These are phyloP conservation scores for Colletotrichum coccodes DNA, from an alignment of 2,329 filamentous ascomycete genomes.

Conservation along the genomic window DNA sequence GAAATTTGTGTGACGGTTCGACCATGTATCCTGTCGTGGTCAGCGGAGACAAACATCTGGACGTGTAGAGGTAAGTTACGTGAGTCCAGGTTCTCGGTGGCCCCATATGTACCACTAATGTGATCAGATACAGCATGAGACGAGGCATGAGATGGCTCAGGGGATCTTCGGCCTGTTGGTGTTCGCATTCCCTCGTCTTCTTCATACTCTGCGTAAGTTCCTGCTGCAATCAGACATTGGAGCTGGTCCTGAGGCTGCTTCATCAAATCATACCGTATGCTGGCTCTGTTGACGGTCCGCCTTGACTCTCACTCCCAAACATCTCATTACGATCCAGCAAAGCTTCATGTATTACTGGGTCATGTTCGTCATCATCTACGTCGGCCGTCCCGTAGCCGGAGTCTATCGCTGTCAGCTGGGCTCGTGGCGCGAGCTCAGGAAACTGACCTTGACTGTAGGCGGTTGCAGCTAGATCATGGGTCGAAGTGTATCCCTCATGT, in stretches of 20 bases:
- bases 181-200: conserved; percentile 40
- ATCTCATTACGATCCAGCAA: neutral
- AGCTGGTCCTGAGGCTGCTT: neutral
- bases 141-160: neutral
- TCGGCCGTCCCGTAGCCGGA: neutral
- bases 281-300: conserved; percentile 19
- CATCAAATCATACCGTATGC: conserved; percentile 20
- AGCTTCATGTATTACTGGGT: neutral
- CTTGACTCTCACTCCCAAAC: neutral
- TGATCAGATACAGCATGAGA: neutral
- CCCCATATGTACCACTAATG: conserved; percentile 22
- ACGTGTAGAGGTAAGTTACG: conserved; percentile 41
- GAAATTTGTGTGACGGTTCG: conserved; percentile 49
- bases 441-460: neutral
- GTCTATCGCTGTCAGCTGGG: neutral
- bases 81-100: conserved; percentile 42
- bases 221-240: neutral
- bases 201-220: conserved; percentile 34
- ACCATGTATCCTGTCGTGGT: conserved; percentile 50
- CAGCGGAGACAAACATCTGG: neutral
- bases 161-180: conserved; percentile 30
- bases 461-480: neutral
- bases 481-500: neutral
- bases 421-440: neutral
- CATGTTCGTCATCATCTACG: neutral